Evolutionary conservation across 768 basidiomycete species (phyloP).

Genomic region (Clavulina sp.): DNA sequence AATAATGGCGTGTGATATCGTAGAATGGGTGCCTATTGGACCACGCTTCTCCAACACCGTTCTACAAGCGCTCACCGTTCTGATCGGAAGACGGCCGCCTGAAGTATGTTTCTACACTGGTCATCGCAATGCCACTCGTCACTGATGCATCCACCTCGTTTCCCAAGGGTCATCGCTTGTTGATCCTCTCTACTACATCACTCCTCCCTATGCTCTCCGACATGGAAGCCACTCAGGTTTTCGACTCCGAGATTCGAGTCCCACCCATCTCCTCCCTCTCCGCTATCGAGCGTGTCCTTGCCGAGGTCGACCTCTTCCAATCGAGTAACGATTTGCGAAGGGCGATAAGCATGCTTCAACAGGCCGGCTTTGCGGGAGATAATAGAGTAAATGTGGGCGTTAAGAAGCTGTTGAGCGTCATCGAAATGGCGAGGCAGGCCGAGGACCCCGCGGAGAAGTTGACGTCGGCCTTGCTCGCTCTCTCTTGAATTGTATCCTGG

Average conservation of each 20-base stretch:
- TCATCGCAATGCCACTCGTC: not conserved
- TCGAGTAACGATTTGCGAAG: constrained; percentile 33
- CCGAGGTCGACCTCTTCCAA: constrained; percentile 62
- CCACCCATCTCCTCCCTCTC: constrained; percentile 59
- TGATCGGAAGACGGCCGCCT: constrained; percentile 78
- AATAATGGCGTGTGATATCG: too few species aligned
- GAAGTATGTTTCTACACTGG: constrained; percentile 36
- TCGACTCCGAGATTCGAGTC: constrained; percentile 74
- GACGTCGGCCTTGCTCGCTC: constrained; percentile 15
- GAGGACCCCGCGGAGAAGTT: constrained; percentile 61
- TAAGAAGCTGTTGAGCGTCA: constrained; percentile 77
- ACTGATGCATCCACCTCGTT: constrained; percentile 1
- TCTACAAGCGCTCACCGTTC: constrained; percentile 73
- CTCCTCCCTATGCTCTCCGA: constrained; percentile 71
- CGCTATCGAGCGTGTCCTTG: constrained; percentile 58
- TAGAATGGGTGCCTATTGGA: constrained; percentile 94
- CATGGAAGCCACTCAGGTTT: constrained; percentile 73
- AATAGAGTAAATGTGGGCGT: constrained; percentile 65
- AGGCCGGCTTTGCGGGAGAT: constrained; percentile 50
- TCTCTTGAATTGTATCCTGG: not conserved
- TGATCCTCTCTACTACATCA: constrained; percentile 86
- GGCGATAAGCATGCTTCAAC: constrained; percentile 47
- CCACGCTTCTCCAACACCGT: constrained; percentile 93
- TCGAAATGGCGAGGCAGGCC: constrained; percentile 95
- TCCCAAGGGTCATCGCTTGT: constrained; percentile 65